Conservation (phyloP, 1,284 basidiomycete genomes). For the Athelia sp. region DNA sequence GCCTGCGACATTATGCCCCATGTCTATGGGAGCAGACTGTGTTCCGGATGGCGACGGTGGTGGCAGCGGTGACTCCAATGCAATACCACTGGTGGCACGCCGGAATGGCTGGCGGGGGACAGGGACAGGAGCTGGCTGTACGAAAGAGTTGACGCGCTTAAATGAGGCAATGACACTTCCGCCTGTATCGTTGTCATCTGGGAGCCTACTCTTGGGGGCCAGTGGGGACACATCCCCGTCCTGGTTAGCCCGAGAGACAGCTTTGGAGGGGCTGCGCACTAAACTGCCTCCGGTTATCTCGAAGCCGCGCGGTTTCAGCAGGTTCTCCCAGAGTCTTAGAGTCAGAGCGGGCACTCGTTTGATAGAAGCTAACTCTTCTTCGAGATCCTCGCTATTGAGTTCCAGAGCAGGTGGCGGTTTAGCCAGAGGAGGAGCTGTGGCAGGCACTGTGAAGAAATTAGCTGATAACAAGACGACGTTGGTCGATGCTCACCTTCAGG, state of each 20-base stretch:
- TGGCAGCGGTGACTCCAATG: too few relatives aligned
- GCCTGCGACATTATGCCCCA: not conserved
- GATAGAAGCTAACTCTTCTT: conserved; percentile 42
- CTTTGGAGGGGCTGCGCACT: conserved; percentile 49
- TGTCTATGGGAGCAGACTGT: too few relatives aligned
- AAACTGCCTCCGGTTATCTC: conserved; percentile 50
- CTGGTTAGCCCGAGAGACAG: conserved; percentile 16
- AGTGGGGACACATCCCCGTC: conserved; percentile 9
- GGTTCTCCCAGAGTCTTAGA: conserved; percentile 60
- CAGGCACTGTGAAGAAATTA: conserved; percentile 1
- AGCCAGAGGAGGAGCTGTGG: conserved; percentile 10
- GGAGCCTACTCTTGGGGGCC: conserved; percentile 9
- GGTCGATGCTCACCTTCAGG: conserved; percentile 22
- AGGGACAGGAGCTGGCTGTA: conserved; percentile 22
- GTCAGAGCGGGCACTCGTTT: conserved; percentile 55
- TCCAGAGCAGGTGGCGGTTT: conserved; percentile 14
- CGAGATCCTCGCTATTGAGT: conserved; percentile 14
- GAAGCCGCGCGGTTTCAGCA: conserved; percentile 62
- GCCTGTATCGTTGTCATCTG: conserved; percentile 8
- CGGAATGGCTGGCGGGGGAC: conserved; percentile 43
- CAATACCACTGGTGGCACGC: conserved; percentile 21
- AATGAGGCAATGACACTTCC: conserved; percentile 50
- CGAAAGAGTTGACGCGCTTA: conserved; percentile 54
- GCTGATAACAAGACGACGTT: not conserved
- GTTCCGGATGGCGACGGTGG: too few relatives aligned